Conservation (phyloP, 176 grass and related monocot genomes). For the barley (Hordeum vulgare) region DNA sequence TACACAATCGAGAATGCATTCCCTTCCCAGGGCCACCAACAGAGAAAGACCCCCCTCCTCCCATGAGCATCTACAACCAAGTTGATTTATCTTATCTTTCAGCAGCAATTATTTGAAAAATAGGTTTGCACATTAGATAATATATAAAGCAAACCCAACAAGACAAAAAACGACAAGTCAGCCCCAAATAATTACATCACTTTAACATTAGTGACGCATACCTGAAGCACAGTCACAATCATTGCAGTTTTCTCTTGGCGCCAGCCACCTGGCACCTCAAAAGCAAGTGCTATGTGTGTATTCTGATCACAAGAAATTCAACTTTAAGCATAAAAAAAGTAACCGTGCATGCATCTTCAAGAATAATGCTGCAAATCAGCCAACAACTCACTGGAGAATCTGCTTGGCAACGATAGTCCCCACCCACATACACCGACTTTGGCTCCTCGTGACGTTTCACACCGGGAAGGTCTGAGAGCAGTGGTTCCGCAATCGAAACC, state of each 20-base stretch:
- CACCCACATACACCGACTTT: constrained; percentile 61
- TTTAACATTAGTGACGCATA: constrained; percentile 24
- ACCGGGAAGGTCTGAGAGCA: constrained; percentile 58
- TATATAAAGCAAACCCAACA: constrained; percentile 4
- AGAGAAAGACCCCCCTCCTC: constrained; percentile 84
- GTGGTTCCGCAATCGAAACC: constrained; percentile 52
- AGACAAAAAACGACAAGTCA: background rate
- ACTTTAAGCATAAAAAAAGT: constrained; percentile 9
- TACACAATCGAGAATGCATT: constrained; percentile 92
- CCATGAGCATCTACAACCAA: constrained; percentile 78
- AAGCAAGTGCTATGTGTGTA: constrained; percentile 73
- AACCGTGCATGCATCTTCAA: background rate
- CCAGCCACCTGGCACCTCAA: constrained; percentile 82
- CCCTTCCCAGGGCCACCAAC: constrained; percentile 90
- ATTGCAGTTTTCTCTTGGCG: constrained; percentile 63
- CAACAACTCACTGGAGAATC: constrained; percentile 54
- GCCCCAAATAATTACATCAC: constrained; percentile 7
- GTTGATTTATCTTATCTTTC: background rate
- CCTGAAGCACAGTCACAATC: constrained; percentile 69
- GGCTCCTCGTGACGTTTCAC: constrained; percentile 49
- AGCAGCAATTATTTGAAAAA: background rate
- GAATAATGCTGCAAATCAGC: background rate
- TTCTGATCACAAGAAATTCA: constrained; percentile 26
- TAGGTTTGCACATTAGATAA: background rate
- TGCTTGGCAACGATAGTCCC: constrained; percentile 71